phyloP scores from a whole-genome alignment of 2,329 filamentous ascomycete genomes.

The Ustilaginoidea virens region DNA sequence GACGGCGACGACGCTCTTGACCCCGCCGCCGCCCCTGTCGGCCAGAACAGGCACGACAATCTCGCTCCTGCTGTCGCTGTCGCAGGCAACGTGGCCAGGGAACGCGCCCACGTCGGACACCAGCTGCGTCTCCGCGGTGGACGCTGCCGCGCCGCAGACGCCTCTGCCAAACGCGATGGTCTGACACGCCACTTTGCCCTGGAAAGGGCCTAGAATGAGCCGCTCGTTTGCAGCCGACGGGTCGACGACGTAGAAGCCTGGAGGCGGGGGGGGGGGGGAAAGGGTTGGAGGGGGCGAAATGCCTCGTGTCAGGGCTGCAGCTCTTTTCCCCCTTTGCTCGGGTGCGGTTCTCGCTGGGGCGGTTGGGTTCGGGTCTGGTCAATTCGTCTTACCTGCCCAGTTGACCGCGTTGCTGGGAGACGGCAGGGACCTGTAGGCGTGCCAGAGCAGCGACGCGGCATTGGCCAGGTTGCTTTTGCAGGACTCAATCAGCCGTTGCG shows the following conservation, averaged over 20 bases:
- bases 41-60: constrained; percentile 61
- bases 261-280: too few relatives aligned
- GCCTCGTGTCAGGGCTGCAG: too few relatives aligned
- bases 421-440: constrained; percentile 60
- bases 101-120: constrained; percentile 57
- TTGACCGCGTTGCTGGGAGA: constrained; percentile 53
- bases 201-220: constrained; percentile 66
- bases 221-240: constrained; percentile 25
- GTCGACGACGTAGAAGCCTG: constrained; percentile 62
- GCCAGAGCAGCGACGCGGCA: constrained; percentile 60
- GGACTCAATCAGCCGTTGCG: constrained; percentile 25
- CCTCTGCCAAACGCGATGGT: constrained; percentile 58
- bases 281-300: too few relatives aligned
- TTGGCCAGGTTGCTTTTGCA: constrained; percentile 50
- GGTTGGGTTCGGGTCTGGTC: too few relatives aligned
- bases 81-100: constrained; percentile 70
- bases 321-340: too few relatives aligned
- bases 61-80: constrained; percentile 61
- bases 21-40: constrained; percentile 12
- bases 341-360: too few relatives aligned
- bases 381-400: constrained; percentile 47
- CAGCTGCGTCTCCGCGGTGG: constrained; percentile 44
- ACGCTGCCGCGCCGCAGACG: constrained; percentile 60
- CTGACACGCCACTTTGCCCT: constrained; percentile 69
- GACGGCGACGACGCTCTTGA: constrained; percentile 47